These are phyloP conservation scores for Mycena vitilis DNA, from an alignment of 768 basidiomycete genomes.

Conservation along the genomic window DNA sequence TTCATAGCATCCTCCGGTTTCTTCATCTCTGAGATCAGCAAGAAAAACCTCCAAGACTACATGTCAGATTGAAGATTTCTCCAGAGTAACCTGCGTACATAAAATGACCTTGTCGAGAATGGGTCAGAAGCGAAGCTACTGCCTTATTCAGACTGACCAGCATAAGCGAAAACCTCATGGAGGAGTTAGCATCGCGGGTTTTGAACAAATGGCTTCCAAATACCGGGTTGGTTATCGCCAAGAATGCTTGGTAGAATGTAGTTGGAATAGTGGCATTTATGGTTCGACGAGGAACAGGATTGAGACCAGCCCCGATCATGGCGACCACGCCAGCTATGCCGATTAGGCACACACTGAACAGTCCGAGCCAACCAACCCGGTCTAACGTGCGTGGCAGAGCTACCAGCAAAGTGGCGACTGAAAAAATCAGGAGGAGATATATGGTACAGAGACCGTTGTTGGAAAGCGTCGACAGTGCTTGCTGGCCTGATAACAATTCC, in stretches of 20 bases:
- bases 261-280: slow-evolving; percentile 51
- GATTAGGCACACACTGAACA: slow-evolving; percentile 57
- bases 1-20: slow-evolving; percentile 67
- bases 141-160: slow-evolving; percentile 46
- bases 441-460: slow-evolving; percentile 61
- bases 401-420: slow-evolving; percentile 53
- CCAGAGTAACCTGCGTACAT: slow-evolving; percentile 48
- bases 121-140: background rate
- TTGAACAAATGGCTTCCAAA: background rate
- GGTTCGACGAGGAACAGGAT: slow-evolving; percentile 55
- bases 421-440: slow-evolving; percentile 58
- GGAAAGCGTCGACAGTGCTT: slow-evolving; percentile 61
- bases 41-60: slow-evolving; percentile 59
- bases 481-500: slow-evolving; percentile 63
- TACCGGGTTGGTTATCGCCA: slow-evolving; percentile 66
- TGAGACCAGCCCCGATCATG: slow-evolving; percentile 63
- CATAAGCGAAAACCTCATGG: slow-evolving; percentile 60
- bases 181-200: background rate
- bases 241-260: slow-evolving; percentile 60
- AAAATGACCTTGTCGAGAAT: slow-evolving; percentile 56
- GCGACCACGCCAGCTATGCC: slow-evolving; percentile 58
- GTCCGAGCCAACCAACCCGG: slow-evolving; percentile 58
- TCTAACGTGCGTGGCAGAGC: slow-evolving; percentile 62
- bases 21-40: slow-evolving; percentile 69
- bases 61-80: background rate